Base-by-base conservation (phyloP, 331 rosid species). In the Arachis monticola region DNA sequence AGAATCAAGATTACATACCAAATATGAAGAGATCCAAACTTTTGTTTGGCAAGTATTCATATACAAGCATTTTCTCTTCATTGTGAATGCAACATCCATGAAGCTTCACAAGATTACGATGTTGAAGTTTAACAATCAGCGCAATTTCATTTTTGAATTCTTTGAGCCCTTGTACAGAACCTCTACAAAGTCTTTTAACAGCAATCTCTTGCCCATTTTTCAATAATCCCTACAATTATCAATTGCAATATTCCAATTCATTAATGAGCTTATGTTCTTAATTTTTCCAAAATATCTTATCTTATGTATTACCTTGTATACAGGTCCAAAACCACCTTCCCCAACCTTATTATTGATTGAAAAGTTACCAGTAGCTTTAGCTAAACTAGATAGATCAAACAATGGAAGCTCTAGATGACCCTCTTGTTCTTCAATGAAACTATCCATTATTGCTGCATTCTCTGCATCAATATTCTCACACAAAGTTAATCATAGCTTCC, bases 21-120 rank as follows among this genome's bases (percentile, higher is more conserved):
- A 87, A 87, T n/a, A 87, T 32, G 45, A 87, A 79, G 76, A 1
- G 60, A 51, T 87, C 88, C 13, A 87, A 10, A 80, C 90, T 84
- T 44, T 77, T 87, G 79, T 86, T 86, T 0, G 86, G 82, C 82
- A 86, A 73, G 84, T 63, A 83, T 64, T 86, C 86, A 14, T 87
- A 87, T 8, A 87, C n/a, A 17, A 84, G 64, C 78, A 84, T 44
- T 17, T 76, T 84, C 64, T 87, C 90, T 5, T 81, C 90, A 31
- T 61, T 75, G 7, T 77, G 67, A 48, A 82, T 77, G 80, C 87
- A 87, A 48, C 83, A 86, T 58, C 84, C 88, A 57, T 68, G 79
- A 59, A 79, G 83, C 81, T 60, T 82, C 3, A 84, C 87, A 11
- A 87, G 79, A 80, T 87, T 86, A 5, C 80, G 60, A 67, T 83